phyloP scores from a whole-genome alignment of 176 grass and related monocot species.

The Puya raimondii region DNA sequence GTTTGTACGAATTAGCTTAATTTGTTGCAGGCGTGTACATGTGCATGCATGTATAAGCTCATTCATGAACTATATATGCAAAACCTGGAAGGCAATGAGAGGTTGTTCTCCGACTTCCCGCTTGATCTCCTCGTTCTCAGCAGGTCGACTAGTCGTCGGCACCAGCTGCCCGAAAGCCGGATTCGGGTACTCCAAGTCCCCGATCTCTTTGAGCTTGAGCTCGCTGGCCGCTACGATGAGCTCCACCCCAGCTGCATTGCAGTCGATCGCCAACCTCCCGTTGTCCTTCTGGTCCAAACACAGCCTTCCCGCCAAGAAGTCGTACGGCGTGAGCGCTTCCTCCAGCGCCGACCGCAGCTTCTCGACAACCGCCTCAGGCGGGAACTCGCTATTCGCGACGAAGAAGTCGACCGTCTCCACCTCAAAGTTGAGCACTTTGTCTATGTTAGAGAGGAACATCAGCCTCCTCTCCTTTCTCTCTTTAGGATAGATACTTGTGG shows the following conservation, averaged over 20 bases:
- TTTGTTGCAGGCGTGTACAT: too few relatives aligned
- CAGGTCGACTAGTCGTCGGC: neutral
- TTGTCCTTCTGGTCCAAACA: too few relatives aligned
- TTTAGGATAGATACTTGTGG: slow-evolving; percentile 6
- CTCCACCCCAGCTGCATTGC: too few relatives aligned
- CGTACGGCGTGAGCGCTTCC: too few relatives aligned
- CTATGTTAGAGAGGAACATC: slow-evolving; percentile 20
- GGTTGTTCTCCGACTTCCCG: too few relatives aligned
- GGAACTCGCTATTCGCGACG: slow-evolving; percentile 2
- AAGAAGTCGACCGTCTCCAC: slow-evolving; percentile 16
- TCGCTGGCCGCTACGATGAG: neutral
- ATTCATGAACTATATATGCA: too few relatives aligned
- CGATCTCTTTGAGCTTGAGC: slow-evolving; percentile 2
- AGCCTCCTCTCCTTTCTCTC: slow-evolving; percentile 14
- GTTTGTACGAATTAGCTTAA: too few relatives aligned
- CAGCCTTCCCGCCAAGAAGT: too few relatives aligned
- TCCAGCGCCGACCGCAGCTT: neutral
- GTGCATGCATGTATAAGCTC: too few relatives aligned
- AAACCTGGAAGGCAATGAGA: too few relatives aligned
- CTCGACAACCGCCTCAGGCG: neutral
- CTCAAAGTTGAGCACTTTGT: slow-evolving; percentile 18
- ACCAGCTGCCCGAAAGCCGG: slow-evolving; percentile 13
- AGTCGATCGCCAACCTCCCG: too few relatives aligned
- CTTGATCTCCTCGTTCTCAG: neutral
- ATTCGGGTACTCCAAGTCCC: slow-evolving; percentile 16